Evolutionary conservation across 495 filamentous ascomycete species (phyloP).

Genomic region (Cercophora scortea): DNA sequence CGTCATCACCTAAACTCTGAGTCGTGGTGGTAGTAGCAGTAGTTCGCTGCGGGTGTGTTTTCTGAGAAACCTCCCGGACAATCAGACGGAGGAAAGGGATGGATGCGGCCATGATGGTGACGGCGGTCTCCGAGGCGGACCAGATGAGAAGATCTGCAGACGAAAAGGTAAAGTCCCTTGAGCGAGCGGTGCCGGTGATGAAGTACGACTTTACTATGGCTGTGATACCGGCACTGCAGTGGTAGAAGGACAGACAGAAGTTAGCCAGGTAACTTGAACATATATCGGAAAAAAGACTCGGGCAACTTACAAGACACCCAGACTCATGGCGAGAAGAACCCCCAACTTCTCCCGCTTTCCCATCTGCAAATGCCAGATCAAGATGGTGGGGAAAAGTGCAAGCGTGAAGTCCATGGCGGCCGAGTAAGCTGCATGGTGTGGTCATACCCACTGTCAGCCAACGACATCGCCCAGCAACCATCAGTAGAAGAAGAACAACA

Average conservation of each 20-base stretch:
- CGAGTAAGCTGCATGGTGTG: conserved; percentile 20
- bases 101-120: conserved; percentile 6
- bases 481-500: too few relatives aligned
- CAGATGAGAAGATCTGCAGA: conserved; percentile 6
- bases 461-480: neutral
- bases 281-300: neutral
- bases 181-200: neutral
- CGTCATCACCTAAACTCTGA: too few relatives aligned
- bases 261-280: too few relatives aligned
- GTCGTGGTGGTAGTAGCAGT: too few relatives aligned
- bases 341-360: conserved; percentile 24
- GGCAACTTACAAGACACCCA: conserved; percentile 26
- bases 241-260: neutral
- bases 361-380: conserved; percentile 30
- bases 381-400: conserved; percentile 23
- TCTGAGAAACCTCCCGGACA: neutral
- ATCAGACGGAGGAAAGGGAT: conserved; percentile 3
- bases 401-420: conserved; percentile 29
- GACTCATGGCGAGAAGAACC: conserved; percentile 31
- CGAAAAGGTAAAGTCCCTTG: conserved; percentile 6
- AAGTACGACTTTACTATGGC: conserved; percentile 6
- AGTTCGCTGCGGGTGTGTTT: too few relatives aligned
- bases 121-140: conserved; percentile 1
- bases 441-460: neutral
- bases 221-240: conserved; percentile 1